Evolutionary conservation across 768 basidiomycete genomes (phyloP).

Genomic region (Phallus indusiatus): DNA sequence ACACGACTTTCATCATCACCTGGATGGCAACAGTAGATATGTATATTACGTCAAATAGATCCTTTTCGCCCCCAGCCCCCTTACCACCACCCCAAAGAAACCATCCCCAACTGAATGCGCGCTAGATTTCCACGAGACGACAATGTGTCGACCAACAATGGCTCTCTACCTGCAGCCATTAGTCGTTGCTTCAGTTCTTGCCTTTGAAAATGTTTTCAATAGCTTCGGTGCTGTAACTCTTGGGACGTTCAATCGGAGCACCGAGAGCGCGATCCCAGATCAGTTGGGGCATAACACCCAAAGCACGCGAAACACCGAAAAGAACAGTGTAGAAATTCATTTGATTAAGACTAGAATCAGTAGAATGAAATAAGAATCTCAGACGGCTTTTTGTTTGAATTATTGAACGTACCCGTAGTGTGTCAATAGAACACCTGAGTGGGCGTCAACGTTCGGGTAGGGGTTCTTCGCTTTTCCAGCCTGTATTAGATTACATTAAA

Average conservation of each 20-base stretch:
- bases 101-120: too few species aligned
- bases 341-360: slow-evolving; percentile 57
- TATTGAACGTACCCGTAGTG: slow-evolving; percentile 45
- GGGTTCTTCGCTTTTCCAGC: slow-evolving; percentile 91
- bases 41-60: background rate
- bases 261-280: slow-evolving; percentile 92
- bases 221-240: slow-evolving; percentile 77
- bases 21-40: background rate
- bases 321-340: slow-evolving; percentile 98
- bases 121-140: too few species aligned
- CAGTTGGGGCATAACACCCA: slow-evolving; percentile 80
- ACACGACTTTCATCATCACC: too few species aligned
- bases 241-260: slow-evolving; percentile 85
- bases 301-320: slow-evolving; percentile 93
- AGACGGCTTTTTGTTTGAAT: slow-evolving; percentile 1
- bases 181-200: slow-evolving; percentile 25
- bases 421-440: slow-evolving; percentile 83
- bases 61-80: too few species aligned
- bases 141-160: too few species aligned
- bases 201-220: slow-evolving; percentile 72
- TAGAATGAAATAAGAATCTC: background rate
- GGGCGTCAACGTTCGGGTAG: slow-evolving; percentile 96
- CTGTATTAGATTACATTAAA: slow-evolving; percentile 24
- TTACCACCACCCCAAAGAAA: background rate
- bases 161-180: too few species aligned